Conservation (phyloP, 139 green algal species). For the Micromonas pusilla region DNA sequence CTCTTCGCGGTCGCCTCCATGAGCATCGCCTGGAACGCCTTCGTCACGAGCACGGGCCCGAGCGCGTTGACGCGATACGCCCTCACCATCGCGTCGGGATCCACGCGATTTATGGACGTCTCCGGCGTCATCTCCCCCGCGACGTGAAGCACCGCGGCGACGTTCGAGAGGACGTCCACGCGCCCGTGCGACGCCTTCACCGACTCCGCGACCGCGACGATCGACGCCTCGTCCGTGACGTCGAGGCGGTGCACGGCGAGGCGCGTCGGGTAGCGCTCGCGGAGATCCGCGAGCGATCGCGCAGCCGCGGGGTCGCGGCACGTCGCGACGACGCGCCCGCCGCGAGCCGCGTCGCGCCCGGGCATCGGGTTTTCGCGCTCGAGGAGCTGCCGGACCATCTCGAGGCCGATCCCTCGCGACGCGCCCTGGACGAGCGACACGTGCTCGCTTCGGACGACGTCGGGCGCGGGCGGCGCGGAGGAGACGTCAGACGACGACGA, state of each 20-base stretch:
- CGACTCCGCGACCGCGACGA: slow-evolving; percentile 40
- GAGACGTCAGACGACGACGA: too few species aligned
- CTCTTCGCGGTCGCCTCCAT: slow-evolving; percentile 37
- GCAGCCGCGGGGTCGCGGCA: slow-evolving; percentile 53
- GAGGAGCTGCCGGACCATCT: slow-evolving; percentile 59
- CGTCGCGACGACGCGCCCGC: slow-evolving; percentile 56
- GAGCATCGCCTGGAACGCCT: slow-evolving; percentile 44
- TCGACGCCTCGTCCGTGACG: slow-evolving; percentile 44
- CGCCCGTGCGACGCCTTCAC: slow-evolving; percentile 37
- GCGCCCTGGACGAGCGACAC: slow-evolving; percentile 59
- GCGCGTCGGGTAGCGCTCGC: slow-evolving; percentile 25
- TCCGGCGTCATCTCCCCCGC: slow-evolving; percentile 51
- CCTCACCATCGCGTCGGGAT: slow-evolving; percentile 40
- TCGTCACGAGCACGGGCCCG: slow-evolving; percentile 62
- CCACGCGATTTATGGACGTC: slow-evolving; percentile 53
- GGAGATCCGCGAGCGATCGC: slow-evolving; percentile 37
- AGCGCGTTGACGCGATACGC: slow-evolving; percentile 62
- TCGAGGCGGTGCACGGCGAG: slow-evolving; percentile 56
- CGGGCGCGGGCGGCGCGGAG: too few species aligned
- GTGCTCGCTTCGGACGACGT: neutral
- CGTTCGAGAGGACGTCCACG: slow-evolving; percentile 67
- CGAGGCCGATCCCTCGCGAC: slow-evolving; percentile 59
- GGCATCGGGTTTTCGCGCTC: slow-evolving; percentile 11
- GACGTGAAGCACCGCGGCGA: slow-evolving; percentile 59
- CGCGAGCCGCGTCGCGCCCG: slow-evolving; percentile 3